phyloP scores from a whole-genome alignment of 768 basidiomycete genomes.

The Boletellus sp. region DNA sequence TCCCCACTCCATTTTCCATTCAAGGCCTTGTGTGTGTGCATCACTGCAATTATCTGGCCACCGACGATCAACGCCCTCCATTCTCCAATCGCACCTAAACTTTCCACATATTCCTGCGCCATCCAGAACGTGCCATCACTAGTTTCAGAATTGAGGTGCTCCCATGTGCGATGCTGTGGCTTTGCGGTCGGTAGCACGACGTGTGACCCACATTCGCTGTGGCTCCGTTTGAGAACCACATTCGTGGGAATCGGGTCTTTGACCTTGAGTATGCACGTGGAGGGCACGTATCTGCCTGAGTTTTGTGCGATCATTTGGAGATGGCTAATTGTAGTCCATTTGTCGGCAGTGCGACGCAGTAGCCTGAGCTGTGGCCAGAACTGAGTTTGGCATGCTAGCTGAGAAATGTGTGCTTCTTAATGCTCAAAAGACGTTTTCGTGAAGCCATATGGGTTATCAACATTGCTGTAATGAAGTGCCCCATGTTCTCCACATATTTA shows the following conservation, averaged over 20 bases:
- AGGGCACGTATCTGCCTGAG: too few species aligned
- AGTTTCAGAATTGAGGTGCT: background rate
- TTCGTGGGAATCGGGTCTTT: background rate
- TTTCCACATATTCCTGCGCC: slow-evolving; percentile 1
- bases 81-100: background rate
- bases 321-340: background rate
- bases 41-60: background rate
- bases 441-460: too few species aligned
- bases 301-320: background rate
- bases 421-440: too few species aligned
- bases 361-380: background rate
- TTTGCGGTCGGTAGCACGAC: background rate
- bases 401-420: too few species aligned
- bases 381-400: too few species aligned
- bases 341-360: background rate
- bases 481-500: too few species aligned
- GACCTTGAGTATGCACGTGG: background rate
- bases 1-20: background rate
- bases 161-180: background rate
- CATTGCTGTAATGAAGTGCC: too few species aligned
- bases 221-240: background rate
- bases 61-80: slow-evolving; percentile 3
- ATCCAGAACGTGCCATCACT: background rate
- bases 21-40: background rate
- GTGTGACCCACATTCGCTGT: background rate